A percentile compares a stretch with the other conserved stretches of the same genome.
Conservation (phyloP, 2,329 filamentous ascomycete species). For the Fusarium aywerte region DNA sequence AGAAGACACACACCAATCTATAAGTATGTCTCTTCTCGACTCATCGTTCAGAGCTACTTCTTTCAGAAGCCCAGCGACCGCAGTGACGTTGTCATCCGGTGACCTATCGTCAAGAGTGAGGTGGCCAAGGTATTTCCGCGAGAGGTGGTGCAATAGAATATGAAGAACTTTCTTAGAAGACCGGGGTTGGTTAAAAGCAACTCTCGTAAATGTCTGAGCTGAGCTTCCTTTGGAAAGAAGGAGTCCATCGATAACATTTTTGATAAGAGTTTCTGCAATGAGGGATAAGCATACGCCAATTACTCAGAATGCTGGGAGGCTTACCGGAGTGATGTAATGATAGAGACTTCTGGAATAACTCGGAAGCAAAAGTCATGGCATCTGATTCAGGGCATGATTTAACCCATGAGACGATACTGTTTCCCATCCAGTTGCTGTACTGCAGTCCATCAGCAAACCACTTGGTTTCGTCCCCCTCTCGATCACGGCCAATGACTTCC, state of each 20-base stretch:
- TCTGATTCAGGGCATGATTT: constrained; percentile 49
- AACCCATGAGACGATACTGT: constrained; percentile 65
- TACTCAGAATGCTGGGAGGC: not conserved
- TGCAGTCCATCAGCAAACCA: constrained; percentile 74
- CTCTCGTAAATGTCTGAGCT: constrained; percentile 43
- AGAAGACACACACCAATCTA: constrained; percentile 72
- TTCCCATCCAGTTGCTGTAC: constrained; percentile 78
- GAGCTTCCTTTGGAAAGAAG: constrained; percentile 48
- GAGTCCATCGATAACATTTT: constrained; percentile 51
- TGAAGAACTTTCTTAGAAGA: constrained; percentile 44
- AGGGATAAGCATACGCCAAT: not conserved
- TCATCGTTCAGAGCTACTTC: constrained; percentile 60
- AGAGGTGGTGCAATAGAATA: constrained; percentile 54
- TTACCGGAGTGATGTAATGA: constrained; percentile 79
- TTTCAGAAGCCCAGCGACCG: constrained; percentile 67
- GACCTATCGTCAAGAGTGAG: constrained; percentile 49
- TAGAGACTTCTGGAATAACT: constrained; percentile 68
- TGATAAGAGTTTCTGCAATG: constrained; percentile 56
- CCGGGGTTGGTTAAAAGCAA: constrained; percentile 48
- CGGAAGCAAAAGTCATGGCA: constrained; percentile 56
- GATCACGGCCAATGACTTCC: constrained; percentile 56
- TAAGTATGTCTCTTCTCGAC: constrained; percentile 63
- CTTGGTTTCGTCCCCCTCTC: constrained; percentile 33
- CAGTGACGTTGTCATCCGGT: constrained; percentile 59
- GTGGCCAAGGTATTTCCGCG: constrained; percentile 56